These are phyloP conservation scores for Arthroderma sp. DNA, from an alignment of 2,329 filamentous ascomycete genomes.

Conservation along the genomic window DNA sequence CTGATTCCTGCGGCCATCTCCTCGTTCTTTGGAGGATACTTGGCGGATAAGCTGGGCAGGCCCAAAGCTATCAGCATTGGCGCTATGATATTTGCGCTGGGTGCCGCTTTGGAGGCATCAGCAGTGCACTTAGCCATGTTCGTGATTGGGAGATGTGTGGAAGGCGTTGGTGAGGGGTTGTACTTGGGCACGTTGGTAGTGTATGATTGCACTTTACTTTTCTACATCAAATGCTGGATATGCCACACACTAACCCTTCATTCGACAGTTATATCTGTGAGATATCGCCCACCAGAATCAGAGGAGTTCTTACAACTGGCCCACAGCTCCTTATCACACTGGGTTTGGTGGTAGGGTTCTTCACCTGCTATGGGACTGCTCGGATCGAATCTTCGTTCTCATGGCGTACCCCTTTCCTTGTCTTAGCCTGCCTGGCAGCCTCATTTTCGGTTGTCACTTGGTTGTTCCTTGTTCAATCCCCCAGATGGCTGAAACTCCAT, in stretches of 20 bases:
- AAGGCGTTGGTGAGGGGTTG: slow-evolving; percentile 47
- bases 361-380: slow-evolving; percentile 46
- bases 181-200: slow-evolving; percentile 45
- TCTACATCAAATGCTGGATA: not conserved
- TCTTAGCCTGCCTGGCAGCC: slow-evolving; percentile 33
- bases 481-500: slow-evolving; percentile 43
- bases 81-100: slow-evolving; percentile 39
- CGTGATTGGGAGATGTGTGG: slow-evolving; percentile 41
- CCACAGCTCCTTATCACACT: slow-evolving; percentile 41
- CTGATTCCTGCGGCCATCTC: slow-evolving; percentile 41
- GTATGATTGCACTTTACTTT: slow-evolving; percentile 15
- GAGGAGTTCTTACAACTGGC: slow-evolving; percentile 40
- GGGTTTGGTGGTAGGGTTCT: slow-evolving; percentile 44
- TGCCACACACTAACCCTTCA: not conserved
- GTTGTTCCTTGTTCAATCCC: slow-evolving; percentile 41
- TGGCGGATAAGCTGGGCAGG: slow-evolving; percentile 40
- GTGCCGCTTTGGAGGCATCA: slow-evolving; percentile 40
- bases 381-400: slow-evolving; percentile 35
- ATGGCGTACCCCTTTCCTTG: slow-evolving; percentile 44
- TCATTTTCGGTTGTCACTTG: slow-evolving; percentile 26
- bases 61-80: slow-evolving; percentile 38
- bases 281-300: slow-evolving; percentile 39
- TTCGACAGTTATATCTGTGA: slow-evolving; percentile 42
- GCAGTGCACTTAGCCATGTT: slow-evolving; percentile 39
- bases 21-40: slow-evolving; percentile 40